A percentile compares a stretch with the other conserved stretches of the same genome.
Evolutionary conservation across 768 basidiomycete species (phyloP).

Genomic region (Rhizopogon vulgaris): DNA sequence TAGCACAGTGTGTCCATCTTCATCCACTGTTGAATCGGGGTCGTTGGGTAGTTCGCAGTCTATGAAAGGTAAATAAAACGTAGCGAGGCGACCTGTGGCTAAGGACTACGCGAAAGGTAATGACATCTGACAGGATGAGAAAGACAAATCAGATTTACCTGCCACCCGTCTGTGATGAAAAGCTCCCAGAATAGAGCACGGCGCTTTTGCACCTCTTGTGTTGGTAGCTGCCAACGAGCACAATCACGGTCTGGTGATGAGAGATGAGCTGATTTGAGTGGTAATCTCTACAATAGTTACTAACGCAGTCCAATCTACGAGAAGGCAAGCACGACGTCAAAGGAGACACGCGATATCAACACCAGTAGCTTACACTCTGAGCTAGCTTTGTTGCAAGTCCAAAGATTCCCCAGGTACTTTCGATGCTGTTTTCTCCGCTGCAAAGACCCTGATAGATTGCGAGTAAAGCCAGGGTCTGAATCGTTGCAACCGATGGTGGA

Average conservation of each 20-base stretch:
- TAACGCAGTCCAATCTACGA: constrained; percentile 61
- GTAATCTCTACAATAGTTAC: constrained; percentile 20
- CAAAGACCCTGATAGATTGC: constrained; percentile 67
- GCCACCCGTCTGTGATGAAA: constrained; percentile 71
- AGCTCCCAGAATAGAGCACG: constrained; percentile 69
- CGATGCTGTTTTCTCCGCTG: constrained; percentile 64
- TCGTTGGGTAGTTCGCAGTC: constrained; percentile 66
- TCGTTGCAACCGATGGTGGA: constrained; percentile 64
- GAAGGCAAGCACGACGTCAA: neutral
- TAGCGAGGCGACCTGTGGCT: constrained; percentile 63
- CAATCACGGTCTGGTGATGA: constrained; percentile 57
- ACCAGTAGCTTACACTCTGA: constrained; percentile 49
- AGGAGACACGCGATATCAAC: neutral
- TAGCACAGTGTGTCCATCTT: constrained; percentile 50
- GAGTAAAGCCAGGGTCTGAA: constrained; percentile 62
- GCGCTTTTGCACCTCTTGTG: constrained; percentile 63
- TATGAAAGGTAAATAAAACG: constrained; percentile 65
- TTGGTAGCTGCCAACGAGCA: constrained; percentile 59
- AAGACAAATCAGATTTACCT: constrained; percentile 35
- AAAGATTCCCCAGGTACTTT: constrained; percentile 61
- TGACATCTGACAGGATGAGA: neutral
- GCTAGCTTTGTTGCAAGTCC: constrained; percentile 61
- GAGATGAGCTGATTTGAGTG: constrained; percentile 9
- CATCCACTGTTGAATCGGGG: constrained; percentile 49
- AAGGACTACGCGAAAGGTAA: constrained; percentile 16